Percentiles rank a stretch among this genome's conserved stretches.
These are phyloP conservation scores for Russula foetens DNA, from an alignment of 768 basidiomycete species.

Conservation along the genomic window DNA sequence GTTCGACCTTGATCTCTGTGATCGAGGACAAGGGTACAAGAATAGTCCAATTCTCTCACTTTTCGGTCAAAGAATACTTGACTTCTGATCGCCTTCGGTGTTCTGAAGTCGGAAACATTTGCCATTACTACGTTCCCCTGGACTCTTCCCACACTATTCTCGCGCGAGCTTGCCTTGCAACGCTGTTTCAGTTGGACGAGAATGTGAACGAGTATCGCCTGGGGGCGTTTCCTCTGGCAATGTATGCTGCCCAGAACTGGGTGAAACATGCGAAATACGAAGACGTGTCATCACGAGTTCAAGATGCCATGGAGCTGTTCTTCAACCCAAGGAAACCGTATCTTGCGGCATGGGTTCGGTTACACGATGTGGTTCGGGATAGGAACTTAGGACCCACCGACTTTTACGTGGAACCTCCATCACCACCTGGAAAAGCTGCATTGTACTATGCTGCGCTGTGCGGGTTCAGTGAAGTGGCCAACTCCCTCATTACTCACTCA, in stretches of 20 bases:
- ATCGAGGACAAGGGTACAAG: not conserved
- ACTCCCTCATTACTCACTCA: not conserved
- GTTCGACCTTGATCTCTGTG: not conserved
- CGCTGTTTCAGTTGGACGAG: not conserved
- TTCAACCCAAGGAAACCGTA: not conserved
- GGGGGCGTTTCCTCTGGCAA: not conserved
- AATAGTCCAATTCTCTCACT: not conserved
- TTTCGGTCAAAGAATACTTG: not conserved
- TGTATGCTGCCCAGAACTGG: not conserved
- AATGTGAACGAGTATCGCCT: not conserved
- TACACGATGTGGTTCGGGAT: not conserved
- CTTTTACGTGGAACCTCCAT: not conserved
- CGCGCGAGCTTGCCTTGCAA: not conserved
- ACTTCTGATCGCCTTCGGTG: not conserved
- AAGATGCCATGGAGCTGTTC: not conserved
- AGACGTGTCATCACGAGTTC: not conserved
- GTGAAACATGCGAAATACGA: not conserved
- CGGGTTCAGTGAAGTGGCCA: not conserved
- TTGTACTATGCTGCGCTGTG: not conserved
- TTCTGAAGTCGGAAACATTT: not conserved
- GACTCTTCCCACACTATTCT: not conserved
- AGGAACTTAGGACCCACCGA: accelerated
- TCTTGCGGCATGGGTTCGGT: not conserved
- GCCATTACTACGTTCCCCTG: not conserved
- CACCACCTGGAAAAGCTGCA: not conserved